A percentile compares a stretch with the other conserved stretches of the same genome.
These are phyloP conservation scores for Hymenochaete sp. DNA, from an alignment of 1,284 basidiomycete genomes.

Conservation along the genomic window DNA sequence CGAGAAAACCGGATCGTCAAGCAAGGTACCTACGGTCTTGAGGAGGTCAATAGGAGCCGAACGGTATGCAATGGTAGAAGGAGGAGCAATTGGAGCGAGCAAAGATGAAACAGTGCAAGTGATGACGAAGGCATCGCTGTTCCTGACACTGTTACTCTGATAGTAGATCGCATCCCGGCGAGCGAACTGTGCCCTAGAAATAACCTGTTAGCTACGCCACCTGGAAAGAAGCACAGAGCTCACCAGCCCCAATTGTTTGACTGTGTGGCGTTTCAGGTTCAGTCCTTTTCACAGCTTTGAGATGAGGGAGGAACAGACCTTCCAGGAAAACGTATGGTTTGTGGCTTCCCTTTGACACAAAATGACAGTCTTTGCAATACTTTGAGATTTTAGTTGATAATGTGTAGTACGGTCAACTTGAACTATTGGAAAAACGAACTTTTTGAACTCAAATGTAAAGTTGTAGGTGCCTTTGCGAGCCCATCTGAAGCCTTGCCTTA, in stretches of 20 bases:
- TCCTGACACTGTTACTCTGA: conserved; percentile 44
- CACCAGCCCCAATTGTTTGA: conserved; percentile 82
- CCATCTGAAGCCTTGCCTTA: conserved; percentile 43
- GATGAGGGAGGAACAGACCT: conserved; percentile 34
- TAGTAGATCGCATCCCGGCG: conserved; percentile 68
- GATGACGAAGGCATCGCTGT: conserved; percentile 63
- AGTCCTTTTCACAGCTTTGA: conserved; percentile 3
- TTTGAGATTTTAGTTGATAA: conserved; percentile 22
- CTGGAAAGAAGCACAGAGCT: conserved; percentile 8
- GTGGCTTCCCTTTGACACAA: conserved; percentile 71
- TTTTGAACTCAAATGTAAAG: conserved; percentile 77
- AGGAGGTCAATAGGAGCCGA: conserved; percentile 55
- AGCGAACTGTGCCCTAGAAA: conserved; percentile 67
- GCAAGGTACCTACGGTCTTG: conserved; percentile 60
- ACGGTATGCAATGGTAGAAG: conserved; percentile 38
- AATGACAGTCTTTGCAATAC: conserved; percentile 40
- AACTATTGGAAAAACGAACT: conserved; percentile 30
- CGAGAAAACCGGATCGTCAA: conserved; percentile 76
- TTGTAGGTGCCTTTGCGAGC: conserved; percentile 74
- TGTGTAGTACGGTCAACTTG: background rate
- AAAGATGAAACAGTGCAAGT: conserved; percentile 58
- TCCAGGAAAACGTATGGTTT: conserved; percentile 77
- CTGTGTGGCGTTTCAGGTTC: conserved; percentile 26
- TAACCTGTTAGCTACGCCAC: conserved; percentile 11
- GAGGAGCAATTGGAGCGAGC: conserved; percentile 7